phyloP scores from a whole-genome alignment of 805 yeast species.

The Zygotorulaspora danielsina region DNA sequence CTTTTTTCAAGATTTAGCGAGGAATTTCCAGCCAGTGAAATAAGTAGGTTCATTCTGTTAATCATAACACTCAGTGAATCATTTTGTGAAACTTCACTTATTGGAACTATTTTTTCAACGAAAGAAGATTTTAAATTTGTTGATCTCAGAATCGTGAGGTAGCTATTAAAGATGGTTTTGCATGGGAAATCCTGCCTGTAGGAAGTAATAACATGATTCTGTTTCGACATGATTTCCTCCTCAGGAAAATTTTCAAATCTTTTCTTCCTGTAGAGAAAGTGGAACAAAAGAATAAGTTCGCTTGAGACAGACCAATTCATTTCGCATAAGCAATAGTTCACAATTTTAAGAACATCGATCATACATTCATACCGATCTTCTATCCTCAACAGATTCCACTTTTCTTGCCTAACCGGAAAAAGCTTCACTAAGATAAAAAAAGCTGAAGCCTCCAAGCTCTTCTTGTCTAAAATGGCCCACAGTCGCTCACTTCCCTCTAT shows the following conservation, averaged over 20 bases:
- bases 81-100: conserved; percentile 22
- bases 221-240: conserved; percentile 14
- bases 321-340: conserved; percentile 19
- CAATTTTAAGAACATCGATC: conserved; percentile 17
- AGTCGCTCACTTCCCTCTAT: conserved; percentile 11
- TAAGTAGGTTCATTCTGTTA: conserved; percentile 29
- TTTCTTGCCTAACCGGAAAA: conserved; percentile 19
- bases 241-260: conserved; percentile 29
- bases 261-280: conserved; percentile 25
- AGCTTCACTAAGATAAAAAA: conserved; percentile 16
- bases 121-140: conserved; percentile 14
- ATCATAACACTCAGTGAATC: conserved; percentile 22
- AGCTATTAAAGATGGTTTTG: conserved; percentile 24
- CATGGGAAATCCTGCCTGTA: not conserved
- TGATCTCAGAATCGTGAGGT: conserved; percentile 18
- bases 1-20: conserved; percentile 22
- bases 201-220: conserved; percentile 11
- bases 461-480: conserved; percentile 22
- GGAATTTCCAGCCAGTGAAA: conserved; percentile 23
- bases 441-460: conserved; percentile 18
- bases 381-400: conserved; percentile 25
- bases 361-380: conserved; percentile 13
- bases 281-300: conserved; percentile 46
- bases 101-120: conserved; percentile 30
- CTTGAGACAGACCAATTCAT: conserved; percentile 37